These are phyloP conservation scores for Fusarium pininemorale DNA, from an alignment of 2,329 filamentous ascomycete genomes.

Conservation along the genomic window DNA sequence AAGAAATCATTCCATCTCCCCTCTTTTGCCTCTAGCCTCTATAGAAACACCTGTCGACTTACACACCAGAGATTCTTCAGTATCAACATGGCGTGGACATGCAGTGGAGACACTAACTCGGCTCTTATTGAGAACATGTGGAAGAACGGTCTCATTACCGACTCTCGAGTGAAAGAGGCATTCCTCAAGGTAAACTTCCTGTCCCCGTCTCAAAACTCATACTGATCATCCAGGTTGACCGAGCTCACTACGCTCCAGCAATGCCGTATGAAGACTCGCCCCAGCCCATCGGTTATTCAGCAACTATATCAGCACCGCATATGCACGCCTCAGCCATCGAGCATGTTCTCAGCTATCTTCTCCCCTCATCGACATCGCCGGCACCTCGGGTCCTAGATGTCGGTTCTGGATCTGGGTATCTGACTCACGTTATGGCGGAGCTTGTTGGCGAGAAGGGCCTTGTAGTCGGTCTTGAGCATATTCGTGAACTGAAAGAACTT, in stretches of 20 bases:
- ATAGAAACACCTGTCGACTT: not conserved
- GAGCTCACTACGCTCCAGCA: conserved; percentile 80
- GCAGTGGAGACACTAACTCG: conserved; percentile 77
- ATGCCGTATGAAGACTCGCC: conserved; percentile 73
- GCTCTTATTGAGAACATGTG: conserved; percentile 83
- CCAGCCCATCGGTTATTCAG: conserved; percentile 63
- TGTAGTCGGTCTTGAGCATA: conserved; percentile 81
- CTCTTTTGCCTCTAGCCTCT: not conserved
- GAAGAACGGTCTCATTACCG: conserved; percentile 76
- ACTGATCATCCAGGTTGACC: conserved; percentile 73
- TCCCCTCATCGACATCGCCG: conserved; percentile 47
- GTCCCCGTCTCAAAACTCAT: not conserved
- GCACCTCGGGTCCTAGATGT: conserved; percentile 73
- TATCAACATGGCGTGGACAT: conserved; percentile 85
- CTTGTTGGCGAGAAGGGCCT: conserved; percentile 65
- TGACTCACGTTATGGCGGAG: conserved; percentile 88
- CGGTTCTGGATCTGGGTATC: conserved; percentile 80
- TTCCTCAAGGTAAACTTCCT: conserved; percentile 71
- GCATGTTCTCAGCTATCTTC: conserved; percentile 57
- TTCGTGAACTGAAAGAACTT: conserved; percentile 68
- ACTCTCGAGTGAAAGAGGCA: conserved; percentile 76
- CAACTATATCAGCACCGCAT: conserved; percentile 68
- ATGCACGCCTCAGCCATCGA: conserved; percentile 67
- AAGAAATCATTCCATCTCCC: not conserved
- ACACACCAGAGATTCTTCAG: conserved; percentile 2